Evolutionary conservation across 495 filamentous ascomycete genomes (phyloP), one percentile per base, ranked within the genome.

Genomic region (Neurospora terricola): DNA sequence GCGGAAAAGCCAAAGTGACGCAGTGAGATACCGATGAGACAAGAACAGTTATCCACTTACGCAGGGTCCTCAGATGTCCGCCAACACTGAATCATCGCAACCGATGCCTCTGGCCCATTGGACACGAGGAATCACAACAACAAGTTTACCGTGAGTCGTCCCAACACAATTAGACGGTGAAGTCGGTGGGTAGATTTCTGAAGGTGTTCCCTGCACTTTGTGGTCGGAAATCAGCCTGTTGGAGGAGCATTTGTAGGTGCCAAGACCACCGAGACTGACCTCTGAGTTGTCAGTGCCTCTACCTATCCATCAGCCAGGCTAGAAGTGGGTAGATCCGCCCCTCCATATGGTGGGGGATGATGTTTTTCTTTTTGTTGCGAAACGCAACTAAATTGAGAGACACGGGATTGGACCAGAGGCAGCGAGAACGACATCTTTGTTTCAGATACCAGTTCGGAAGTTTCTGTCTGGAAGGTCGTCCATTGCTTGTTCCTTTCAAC

Each of bases 301-400:
- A 73, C 69, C 36, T 27, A 30, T 34, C 40, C 54, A 66, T 36
- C 37, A 39, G 72, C 74, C 70, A 72, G 72, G 74, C 70, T 72
- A 72, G 74, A 72, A 43, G 38, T 74, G 70, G 74, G 70, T 72
- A 69, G 45, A 54, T 66, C 54, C 27, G 75, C 75, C 70, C 69
- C 74, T 74, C 72, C 76, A 72, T 74, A 72, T 62, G 38, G 76
- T 72, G 74, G 70, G 73, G 70, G 45, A 54, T 34, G 54, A 66
- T 66, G 42, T 45, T 72, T 69, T 39, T 72, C 69, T 74, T 66
- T 69, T 74, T 39, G 69, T 71, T 43, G 70, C 66, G 54, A 66
- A 66, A 66, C 54, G 54, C 54, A 66, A 18, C 54, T 66, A 66
- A 66, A 62, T 39, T n/a, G 18, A 43, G 45, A 54, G 37, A 48